Base-by-base conservation (phyloP, 257 asterid species). In the Haberlea rhodopensis region DNA sequence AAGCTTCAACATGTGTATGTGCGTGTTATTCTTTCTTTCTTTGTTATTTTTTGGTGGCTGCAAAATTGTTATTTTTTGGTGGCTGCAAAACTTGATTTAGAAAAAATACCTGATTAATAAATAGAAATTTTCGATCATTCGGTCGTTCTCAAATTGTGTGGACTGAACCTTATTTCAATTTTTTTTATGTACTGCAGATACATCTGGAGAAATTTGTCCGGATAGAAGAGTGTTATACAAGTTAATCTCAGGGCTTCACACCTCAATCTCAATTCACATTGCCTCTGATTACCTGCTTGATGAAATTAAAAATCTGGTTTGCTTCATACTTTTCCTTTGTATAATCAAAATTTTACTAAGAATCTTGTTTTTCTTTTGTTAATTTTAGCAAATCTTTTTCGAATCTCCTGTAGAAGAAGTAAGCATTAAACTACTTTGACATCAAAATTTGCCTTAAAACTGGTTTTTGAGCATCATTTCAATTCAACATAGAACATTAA, bases 201-300 rank as follows among this genome's bases (percentile, higher is more conserved):
- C 86, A 59, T 70, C 87, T 37, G 98, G 95, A 67, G 94, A 91
- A 81, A 76, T 82, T 62, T 91, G 98, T 67, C 88, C 78, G 65
- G 98, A 91, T 87, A 86, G 82, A 75, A 87, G 83, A 74, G 89
- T 88, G 65, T 64, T 91, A 19, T 91, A 81, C 87, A 88, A 91
- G 78, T 80, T 91, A 72, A 91, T 91, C 69, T 91, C 97, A 8
- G 96, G 96, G 69, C 95, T 91, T 59, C 97, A 91, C 71, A 78
- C 97, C 75, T 91, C 97, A 48, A 91, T 91, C 53, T 91, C 97
- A 34, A 78, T 83, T 70, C 97, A 91, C 75, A 88, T 91, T 70
- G 95, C 86, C 7, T 68, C 96, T 55, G 96, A 86, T 28, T 91
- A 86, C 78, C 88, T 91, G 49, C 91, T 91, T 40, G 97, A 91